Evolutionary conservation across 2,329 filamentous ascomycete species (phyloP), one percentile per base, ranked within the genome.

Genomic region (Chrysosphaeria jannelii): DNA sequence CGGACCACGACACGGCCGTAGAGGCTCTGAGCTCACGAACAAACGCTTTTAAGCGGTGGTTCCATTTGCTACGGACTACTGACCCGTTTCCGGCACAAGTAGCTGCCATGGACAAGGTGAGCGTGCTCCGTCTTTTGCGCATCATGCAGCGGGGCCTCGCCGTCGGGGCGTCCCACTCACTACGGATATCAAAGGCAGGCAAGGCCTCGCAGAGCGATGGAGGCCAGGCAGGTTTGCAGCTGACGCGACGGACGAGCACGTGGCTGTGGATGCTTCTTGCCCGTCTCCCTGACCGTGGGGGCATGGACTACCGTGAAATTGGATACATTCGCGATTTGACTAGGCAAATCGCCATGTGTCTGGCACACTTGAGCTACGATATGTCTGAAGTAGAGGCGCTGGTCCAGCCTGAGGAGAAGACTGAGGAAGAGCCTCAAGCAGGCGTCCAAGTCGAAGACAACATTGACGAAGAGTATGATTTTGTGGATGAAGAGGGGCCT

Each of bases 201-300:
- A 26, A 27, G 22, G 31, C 28, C 15, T 23, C 15, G 9, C 28
- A 24, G n/a, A 8, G 12, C 14, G 21, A 28, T 4, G 14, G 11
- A 2, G 24, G 23, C 11, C 14, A 24, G 13, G 13, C 13, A 6
- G 10, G 15, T 18, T 13, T 10, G 53, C 21, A 55, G 53, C 23
- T 76, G 14, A 50, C 60, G 13, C 55, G 59, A 34, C 57, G 65
- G 22, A 63, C 72, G 4, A 78, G 75, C 28, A 55, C 63, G 10
- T 93, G 81, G 81, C 49, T 74, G 4, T 91, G 78, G 79, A 65
- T 69, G 0, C 43, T 90, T 27, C 48, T 91, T 21, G 75, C 71
- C 3, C 57, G 64, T 27, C 53, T 81, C 28, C 66, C 71, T 1
- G 70, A 74, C 17, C 47, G 61, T 7, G 76, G 76, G 2, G 64